Evolutionary conservation across 179 eudicot genomes (phyloP).

Genomic region (Drosera spatulata): DNA sequence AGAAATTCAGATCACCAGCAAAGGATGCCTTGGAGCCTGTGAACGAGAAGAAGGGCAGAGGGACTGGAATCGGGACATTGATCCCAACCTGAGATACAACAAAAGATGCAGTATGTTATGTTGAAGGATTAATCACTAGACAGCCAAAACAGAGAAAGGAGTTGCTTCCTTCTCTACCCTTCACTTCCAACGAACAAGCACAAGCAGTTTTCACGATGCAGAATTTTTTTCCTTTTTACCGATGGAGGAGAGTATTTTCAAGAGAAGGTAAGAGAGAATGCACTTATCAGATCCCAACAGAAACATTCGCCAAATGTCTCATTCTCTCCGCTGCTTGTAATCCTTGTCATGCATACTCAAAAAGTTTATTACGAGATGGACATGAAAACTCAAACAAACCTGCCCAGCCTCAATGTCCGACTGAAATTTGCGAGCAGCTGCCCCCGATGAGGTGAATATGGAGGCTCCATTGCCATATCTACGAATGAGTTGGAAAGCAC

Average conservation of each 20-base stretch:
- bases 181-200: neutral
- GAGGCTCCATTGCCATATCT: constrained; percentile 97
- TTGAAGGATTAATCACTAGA: neutral
- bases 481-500: constrained; percentile 4
- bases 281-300: no score
- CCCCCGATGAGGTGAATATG: constrained; percentile 88
- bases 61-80: constrained; percentile 95
- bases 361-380: neutral
- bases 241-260: no score
- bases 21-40: constrained; percentile 96
- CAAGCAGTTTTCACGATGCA: no score
- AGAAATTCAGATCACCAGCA: constrained; percentile 94
- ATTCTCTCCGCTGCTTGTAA: neutral
- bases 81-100: constrained; percentile 64
- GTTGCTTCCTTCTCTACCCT: neutral
- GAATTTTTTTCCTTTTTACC: no score
- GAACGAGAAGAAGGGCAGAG: constrained; percentile 94
- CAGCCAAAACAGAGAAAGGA: neutral
- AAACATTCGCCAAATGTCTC: neutral
- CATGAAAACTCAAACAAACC: constrained; percentile 22
- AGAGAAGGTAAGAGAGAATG: no score
- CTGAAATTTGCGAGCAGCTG: constrained; percentile 90
- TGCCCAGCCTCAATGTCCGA: constrained; percentile 96
- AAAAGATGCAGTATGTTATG: neutral
- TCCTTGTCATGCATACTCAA: neutral